These are phyloP conservation scores for Blumeriella jaapii DNA, from an alignment of 2,329 filamentous ascomycete species.

Conservation along the genomic window DNA sequence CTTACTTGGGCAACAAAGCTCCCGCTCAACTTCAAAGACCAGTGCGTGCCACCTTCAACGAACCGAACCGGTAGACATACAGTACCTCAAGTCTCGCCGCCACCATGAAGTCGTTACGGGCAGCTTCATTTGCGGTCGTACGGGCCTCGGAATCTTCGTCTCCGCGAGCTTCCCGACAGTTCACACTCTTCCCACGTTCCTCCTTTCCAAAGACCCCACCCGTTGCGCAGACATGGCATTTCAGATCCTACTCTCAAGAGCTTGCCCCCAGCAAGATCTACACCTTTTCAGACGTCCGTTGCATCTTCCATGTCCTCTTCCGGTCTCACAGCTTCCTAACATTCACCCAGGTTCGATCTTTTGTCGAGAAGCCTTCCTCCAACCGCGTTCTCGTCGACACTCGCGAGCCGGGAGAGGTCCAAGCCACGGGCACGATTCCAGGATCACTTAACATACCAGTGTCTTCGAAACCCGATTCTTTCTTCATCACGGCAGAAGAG, in stretches of 20 bases:
- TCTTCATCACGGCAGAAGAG: constrained; percentile 64
- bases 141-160: constrained; percentile 11
- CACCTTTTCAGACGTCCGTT: constrained; percentile 34
- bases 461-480: constrained; percentile 62
- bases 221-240: constrained; percentile 1
- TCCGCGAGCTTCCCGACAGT: constrained; percentile 5
- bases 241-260: constrained; percentile 15
- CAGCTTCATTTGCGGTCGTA: constrained; percentile 11
- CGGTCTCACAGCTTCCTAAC: constrained; percentile 2
- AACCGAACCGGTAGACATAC: no score
- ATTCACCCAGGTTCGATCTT: constrained; percentile 31
- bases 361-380: constrained; percentile 24
- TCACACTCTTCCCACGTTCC: constrained; percentile 5
- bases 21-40: no score
- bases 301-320: not conserved
- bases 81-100: no score
- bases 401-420: constrained; percentile 60
- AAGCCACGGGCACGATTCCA: constrained; percentile 60
- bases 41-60: no score
- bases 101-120: constrained; percentile 16
- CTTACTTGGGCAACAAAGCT: no score
- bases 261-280: constrained; percentile 32
- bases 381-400: constrained; percentile 38
- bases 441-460: constrained; percentile 75
- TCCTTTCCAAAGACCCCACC: not conserved